Evolutionary conservation across 805 yeast species (phyloP).

Genomic region (Pichia kluyveri): DNA sequence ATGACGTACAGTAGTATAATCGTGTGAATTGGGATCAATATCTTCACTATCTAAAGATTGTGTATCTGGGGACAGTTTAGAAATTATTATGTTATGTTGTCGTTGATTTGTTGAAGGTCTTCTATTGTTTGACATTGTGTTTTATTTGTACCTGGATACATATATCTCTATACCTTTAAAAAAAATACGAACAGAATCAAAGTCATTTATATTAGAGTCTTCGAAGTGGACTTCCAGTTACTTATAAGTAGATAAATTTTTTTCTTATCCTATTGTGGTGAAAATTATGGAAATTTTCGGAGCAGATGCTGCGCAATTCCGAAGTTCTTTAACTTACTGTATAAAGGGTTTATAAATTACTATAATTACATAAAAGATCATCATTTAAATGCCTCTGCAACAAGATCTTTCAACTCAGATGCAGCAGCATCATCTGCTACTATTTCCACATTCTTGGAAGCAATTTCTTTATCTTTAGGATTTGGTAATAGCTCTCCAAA

Average conservation of each 20-base stretch:
- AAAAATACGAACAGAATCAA: too few relatives aligned
- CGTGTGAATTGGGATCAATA: not conserved
- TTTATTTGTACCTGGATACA: not conserved
- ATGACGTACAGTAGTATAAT: too few relatives aligned
- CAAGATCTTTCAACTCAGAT: constrained; percentile 24
- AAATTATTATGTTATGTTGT: constrained; percentile 1
- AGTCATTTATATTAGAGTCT: too few relatives aligned
- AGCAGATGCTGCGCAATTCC: not conserved
- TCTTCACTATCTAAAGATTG: not conserved
- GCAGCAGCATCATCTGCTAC: constrained; percentile 15
- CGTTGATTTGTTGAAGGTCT: constrained; percentile 4
- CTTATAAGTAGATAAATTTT: not conserved
- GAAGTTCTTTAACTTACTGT: not conserved
- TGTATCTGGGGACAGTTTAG: not conserved
- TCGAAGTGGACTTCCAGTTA: not conserved
- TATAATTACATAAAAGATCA: too few relatives aligned
- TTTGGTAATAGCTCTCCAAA: constrained; percentile 8
- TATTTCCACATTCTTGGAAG: not conserved
- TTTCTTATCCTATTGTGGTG: not conserved
- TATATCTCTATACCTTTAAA: not conserved
- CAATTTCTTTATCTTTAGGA: not conserved
- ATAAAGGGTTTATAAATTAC: not conserved
- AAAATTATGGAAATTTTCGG: not conserved
- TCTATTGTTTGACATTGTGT: not conserved
- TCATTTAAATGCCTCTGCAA: constrained; percentile 26